A percentile compares a stretch with the other conserved stretches of the same genome.
Conservation (phyloP, 2,329 filamentous ascomycete species). For the Clarireedia hainanense region DNA sequence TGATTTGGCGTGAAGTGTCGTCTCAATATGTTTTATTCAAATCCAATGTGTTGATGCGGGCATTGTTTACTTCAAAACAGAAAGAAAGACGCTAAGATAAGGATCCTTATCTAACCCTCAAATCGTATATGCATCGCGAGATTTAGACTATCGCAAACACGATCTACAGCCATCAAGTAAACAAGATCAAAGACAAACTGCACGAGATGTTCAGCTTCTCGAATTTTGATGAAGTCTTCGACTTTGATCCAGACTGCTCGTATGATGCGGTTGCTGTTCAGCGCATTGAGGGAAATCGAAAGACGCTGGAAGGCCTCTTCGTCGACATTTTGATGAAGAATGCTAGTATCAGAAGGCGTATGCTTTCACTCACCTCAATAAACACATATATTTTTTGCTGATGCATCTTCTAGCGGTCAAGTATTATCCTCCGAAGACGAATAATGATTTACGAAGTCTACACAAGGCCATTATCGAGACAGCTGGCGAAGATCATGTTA, state of each 20-base stretch:
- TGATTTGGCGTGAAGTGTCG: background rate
- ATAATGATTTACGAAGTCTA: constrained; percentile 58
- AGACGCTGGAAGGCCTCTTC: constrained; percentile 65
- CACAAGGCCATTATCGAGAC: constrained; percentile 62
- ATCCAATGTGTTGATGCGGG: background rate
- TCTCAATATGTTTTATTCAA: constrained; percentile 1
- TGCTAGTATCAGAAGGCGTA: constrained; percentile 63
- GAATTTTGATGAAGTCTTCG: constrained; percentile 62
- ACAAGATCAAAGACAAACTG: no score
- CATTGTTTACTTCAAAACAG: constrained; percentile 11
- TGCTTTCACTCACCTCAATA: constrained; percentile 14
- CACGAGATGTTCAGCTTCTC: constrained; percentile 53
- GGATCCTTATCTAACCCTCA: constrained; percentile 10
- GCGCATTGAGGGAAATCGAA: constrained; percentile 59
- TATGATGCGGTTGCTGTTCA: constrained; percentile 55
- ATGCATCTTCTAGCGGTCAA: constrained; percentile 40
- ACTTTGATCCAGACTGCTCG: constrained; percentile 47
- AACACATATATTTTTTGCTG: constrained; percentile 1
- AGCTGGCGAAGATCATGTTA: constrained; percentile 62
- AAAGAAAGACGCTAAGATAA: constrained; percentile 19
- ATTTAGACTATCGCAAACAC: background rate
- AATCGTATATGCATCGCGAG: background rate
- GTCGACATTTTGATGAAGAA: constrained; percentile 69
- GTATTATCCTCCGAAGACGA: constrained; percentile 66
- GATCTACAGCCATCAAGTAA: no score